A percentile compares a stretch with the other conserved stretches of the same genome.
phyloP scores from a whole-genome alignment of 73 alveolate genomes.

The Tetrahymena elliotti region DNA sequence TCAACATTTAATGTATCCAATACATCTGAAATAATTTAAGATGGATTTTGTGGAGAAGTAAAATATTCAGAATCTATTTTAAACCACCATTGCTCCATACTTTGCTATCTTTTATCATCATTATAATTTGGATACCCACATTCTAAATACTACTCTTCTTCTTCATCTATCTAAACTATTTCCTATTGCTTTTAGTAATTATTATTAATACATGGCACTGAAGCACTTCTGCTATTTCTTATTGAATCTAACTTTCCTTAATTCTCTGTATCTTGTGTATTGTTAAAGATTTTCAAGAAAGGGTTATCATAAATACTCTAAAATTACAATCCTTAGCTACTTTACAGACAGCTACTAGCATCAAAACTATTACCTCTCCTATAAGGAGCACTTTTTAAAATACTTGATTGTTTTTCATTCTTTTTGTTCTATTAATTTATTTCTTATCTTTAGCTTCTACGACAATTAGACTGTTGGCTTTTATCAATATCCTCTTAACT shows the following conservation, averaged over 20 bases:
- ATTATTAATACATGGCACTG: not conserved
- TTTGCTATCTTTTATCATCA: not conserved
- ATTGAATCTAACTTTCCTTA: not conserved
- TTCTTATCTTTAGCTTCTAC: not conserved
- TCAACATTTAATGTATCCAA: not conserved
- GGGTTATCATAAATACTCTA: not conserved
- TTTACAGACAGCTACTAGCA: not conserved
- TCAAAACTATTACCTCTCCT: not conserved
- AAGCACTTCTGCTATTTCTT: not conserved
- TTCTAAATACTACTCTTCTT: not conserved
- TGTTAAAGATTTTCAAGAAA: not conserved
- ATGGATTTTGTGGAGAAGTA: not conserved
- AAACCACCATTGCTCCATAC: not conserved
- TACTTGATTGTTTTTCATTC: not conserved
- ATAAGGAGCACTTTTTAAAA: not conserved
- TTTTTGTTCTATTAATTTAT: not conserved
- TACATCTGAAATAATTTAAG: not conserved
- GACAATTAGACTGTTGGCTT: not conserved
- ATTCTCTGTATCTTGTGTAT: not conserved
- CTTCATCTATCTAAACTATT: not conserved
- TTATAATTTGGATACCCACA: not conserved
- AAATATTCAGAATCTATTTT: not conserved
- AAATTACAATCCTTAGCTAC: not conserved
- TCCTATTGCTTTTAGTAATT: not conserved
- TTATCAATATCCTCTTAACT: not conserved